Conservation (phyloP, 139 green algal genomes). For the Zygnema circumcarinatum region DNA sequence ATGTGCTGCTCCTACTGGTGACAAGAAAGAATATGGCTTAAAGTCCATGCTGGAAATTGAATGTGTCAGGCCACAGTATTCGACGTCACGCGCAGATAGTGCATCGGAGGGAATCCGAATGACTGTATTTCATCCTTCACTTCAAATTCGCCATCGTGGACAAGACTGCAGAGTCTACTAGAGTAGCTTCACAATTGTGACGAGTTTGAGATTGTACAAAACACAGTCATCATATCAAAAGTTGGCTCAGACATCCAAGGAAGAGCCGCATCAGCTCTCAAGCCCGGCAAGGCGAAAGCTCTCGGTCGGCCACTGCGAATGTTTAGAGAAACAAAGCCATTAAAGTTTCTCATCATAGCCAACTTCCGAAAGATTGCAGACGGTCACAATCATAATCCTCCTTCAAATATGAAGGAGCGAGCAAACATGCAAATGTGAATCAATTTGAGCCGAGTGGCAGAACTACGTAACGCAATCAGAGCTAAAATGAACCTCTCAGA, state of each 20-base stretch:
- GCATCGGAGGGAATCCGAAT: constrained; percentile 34
- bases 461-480: no score
- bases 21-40: background rate
- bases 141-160: background rate
- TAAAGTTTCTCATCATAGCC: constrained; percentile 67
- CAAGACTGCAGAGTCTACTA: no score
- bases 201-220: background rate
- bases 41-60: background rate
- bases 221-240: background rate
- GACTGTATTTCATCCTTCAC: constrained; percentile 31
- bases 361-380: background rate
- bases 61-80: constrained; percentile 22
- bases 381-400: background rate
- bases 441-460: no score
- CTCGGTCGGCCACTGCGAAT: constrained; percentile 82
- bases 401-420: no score
- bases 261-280: constrained; percentile 80
- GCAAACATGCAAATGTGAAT: no score
- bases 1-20: background rate
- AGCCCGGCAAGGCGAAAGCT: constrained; percentile 77
- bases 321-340: constrained; percentile 74
- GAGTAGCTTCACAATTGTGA: no score
- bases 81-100: background rate
- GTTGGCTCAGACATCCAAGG: constrained; percentile 79
- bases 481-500: no score